Evolutionary conservation across 2,329 filamentous ascomycete genomes (phyloP).

Genomic region (Ceratocystis papillata): DNA sequence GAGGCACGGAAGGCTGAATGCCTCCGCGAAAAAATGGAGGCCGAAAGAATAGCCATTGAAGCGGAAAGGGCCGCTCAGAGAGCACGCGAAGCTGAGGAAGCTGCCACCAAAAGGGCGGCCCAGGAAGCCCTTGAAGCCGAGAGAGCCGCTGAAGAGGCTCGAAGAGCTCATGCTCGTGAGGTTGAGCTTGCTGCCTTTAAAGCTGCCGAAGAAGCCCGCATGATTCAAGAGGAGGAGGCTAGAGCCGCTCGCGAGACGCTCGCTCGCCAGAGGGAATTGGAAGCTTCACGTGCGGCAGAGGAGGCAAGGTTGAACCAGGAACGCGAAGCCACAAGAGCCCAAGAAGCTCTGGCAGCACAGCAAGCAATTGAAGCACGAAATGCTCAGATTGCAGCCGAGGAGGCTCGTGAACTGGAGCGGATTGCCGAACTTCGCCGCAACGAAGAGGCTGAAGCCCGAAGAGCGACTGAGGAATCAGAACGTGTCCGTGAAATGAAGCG

Average conservation of each 20-base stretch:
- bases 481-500: neutral
- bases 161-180: neutral
- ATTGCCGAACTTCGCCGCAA: conserved; percentile 1
- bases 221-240: conserved; percentile 36
- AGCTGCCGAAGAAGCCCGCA: conserved; percentile 31
- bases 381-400: neutral
- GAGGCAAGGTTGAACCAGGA: neutral
- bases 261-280: neutral
- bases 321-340: neutral
- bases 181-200: too few species aligned
- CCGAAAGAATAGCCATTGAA: conserved; percentile 30
- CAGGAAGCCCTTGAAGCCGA: neutral
- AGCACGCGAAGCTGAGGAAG: conserved; percentile 32
- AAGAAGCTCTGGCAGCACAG: conserved; percentile 15
- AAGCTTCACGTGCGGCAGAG: neutral
- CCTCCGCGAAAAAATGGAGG: conserved; percentile 36
- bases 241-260: conserved; percentile 27
- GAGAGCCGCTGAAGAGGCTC: conserved; percentile 32
- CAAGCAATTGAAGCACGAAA: neutral
- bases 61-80: neutral
- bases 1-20: conserved; percentile 27
- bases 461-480: neutral
- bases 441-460: conserved; percentile 7
- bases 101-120: conserved; percentile 29
- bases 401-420: conserved; percentile 5